Evolutionary conservation across 2,329 filamentous ascomycete genomes (phyloP).

Genomic region (Ascosphaera apis): DNA sequence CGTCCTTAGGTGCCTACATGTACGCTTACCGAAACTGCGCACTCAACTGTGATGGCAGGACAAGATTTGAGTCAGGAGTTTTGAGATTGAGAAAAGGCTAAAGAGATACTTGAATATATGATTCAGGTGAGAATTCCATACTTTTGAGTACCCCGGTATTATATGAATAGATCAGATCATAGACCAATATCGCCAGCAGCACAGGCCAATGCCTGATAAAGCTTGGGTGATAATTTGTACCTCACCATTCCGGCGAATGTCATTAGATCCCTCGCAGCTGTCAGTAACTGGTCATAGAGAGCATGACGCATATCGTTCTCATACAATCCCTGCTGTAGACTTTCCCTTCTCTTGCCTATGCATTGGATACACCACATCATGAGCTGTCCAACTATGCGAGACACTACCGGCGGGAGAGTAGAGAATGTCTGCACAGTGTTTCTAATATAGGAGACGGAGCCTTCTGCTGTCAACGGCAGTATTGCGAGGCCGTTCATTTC

Average conservation of each 20-base stretch:
- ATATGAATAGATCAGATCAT: too few relatives aligned
- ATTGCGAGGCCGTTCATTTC: constrained; percentile 53
- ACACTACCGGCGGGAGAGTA: constrained; percentile 53
- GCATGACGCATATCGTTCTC: constrained; percentile 27
- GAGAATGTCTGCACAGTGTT: constrained; percentile 61
- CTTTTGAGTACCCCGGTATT: too few relatives aligned
- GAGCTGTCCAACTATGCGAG: constrained; percentile 72
- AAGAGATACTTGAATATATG: too few relatives aligned
- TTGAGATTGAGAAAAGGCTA: too few relatives aligned
- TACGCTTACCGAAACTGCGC: too few relatives aligned
- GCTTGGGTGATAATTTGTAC: constrained; percentile 65
- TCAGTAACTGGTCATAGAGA: constrained; percentile 46
- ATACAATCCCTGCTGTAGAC: constrained; percentile 46
- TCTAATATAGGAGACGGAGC: constrained; percentile 59
- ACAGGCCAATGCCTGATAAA: constrained; percentile 72
- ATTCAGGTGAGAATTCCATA: too few relatives aligned
- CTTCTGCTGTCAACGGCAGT: constrained; percentile 51
- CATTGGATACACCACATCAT: constrained; percentile 84
- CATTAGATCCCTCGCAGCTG: constrained; percentile 73
- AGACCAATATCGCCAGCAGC: constrained; percentile 44
- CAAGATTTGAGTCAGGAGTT: too few relatives aligned
- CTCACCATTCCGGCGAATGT: constrained; percentile 82
- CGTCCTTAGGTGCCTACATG: too few relatives aligned
- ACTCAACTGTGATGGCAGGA: too few relatives aligned
- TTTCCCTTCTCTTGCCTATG: constrained; percentile 55